Conservation (phyloP, 1,284 basidiomycete species). For the Cutaneotrichosporon sp. region DNA sequence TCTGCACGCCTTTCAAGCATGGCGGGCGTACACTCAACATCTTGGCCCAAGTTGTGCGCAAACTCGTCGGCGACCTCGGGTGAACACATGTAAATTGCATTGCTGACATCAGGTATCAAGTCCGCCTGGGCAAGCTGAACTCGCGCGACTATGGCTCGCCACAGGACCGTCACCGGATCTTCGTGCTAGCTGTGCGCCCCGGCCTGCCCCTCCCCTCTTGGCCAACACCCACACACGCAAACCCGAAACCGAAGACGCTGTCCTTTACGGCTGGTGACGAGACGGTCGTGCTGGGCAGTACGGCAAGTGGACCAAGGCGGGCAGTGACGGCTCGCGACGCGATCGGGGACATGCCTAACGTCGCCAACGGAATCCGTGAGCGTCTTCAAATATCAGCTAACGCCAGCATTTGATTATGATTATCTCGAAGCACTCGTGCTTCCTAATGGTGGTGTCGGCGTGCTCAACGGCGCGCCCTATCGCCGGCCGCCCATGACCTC, state of each 20-base stretch:
- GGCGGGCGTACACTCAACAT: constrained; percentile 10
- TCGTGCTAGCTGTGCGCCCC: constrained; percentile 31
- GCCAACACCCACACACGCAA: constrained; percentile 35
- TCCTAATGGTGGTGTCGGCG: constrained; percentile 16
- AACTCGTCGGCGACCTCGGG: constrained; percentile 20
- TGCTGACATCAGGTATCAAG: constrained; percentile 28
- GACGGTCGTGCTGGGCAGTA: background rate
- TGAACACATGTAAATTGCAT: background rate
- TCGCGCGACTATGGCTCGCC: constrained; percentile 33
- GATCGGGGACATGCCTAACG: constrained; percentile 31
- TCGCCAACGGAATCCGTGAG: background rate
- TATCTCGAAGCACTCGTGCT: background rate
- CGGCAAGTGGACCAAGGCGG: constrained; percentile 6
- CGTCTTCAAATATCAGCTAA: background rate
- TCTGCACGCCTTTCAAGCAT: constrained; percentile 20
- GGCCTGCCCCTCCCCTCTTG: constrained; percentile 34
- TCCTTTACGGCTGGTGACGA: constrained; percentile 21
- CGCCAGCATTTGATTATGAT: background rate
- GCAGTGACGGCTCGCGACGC: constrained; percentile 33
- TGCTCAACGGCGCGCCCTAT: constrained; percentile 15
- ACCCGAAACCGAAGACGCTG: constrained; percentile 16
- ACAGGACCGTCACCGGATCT: constrained; percentile 33
- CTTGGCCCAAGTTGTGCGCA: constrained; percentile 15
- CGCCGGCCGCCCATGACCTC: constrained; percentile 17
- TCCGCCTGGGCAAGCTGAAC: constrained; percentile 32